Evolutionary conservation across 169 alveolate genomes (phyloP).

Genomic region (Perkinsus marinus): DNA sequence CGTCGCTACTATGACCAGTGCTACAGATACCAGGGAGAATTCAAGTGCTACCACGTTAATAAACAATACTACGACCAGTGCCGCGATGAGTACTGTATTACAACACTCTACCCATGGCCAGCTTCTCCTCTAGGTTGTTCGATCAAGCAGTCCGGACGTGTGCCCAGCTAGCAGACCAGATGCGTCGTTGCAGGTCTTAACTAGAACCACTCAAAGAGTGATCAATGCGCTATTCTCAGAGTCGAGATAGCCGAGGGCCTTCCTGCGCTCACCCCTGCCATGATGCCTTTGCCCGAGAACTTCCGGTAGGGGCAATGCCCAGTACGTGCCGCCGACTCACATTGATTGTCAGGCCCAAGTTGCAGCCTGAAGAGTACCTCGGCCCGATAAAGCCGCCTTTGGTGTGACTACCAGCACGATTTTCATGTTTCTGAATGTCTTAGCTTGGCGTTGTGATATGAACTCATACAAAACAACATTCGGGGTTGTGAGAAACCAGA

Average conservation of each 20-base stretch:
- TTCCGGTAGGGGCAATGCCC: no score
- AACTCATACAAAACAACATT: not conserved
- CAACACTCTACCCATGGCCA: not conserved
- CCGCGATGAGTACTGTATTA: not conserved
- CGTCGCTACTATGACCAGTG: no score
- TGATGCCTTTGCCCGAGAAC: no score
- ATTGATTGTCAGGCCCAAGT: not conserved
- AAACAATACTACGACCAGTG: not conserved
- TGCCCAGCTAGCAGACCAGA: not conserved
- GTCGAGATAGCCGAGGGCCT: not conserved
- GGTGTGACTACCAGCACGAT: not conserved
- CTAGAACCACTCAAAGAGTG: not conserved
- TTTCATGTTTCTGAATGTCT: not conserved
- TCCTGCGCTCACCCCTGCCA: not conserved
- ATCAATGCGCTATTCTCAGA: not conserved
- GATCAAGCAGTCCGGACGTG: not conserved
- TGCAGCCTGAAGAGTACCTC: not conserved
- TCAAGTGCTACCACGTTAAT: not conserved
- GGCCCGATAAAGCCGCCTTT: not conserved
- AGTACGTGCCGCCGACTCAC: no score
- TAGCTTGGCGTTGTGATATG: not conserved
- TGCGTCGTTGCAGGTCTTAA: not conserved
- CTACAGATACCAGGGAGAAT: not conserved
- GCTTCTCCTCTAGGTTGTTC: not conserved
- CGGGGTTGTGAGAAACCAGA: not conserved